Evolutionary conservation across 1,284 basidiomycete genomes (phyloP), one percentile per base, ranked within the genome.

Genomic region (Neolentinus lepideus): DNA sequence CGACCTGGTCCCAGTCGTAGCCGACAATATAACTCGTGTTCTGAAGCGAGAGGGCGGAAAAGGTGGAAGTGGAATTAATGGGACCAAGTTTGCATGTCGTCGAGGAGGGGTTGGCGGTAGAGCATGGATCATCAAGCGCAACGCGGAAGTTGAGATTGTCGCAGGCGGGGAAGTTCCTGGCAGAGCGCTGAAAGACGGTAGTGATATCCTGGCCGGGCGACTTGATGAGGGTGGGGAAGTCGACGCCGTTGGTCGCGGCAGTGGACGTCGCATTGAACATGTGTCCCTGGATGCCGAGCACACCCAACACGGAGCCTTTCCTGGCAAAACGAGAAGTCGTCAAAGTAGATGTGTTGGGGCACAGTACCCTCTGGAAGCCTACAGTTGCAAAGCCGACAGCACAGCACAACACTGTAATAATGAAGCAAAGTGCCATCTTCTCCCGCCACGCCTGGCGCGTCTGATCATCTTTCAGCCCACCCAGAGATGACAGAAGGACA

Each of bases 381-480:
- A 99, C 92, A 50, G 97, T 99, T 57, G 90, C 80, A 71, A 98
- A 99, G 9, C 92, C 96, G 54, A 98, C 83, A 51, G 80, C 71
- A 22, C 77, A 87, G 62, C 94, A 97, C 24, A 98, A 72, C 24
- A 92, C 31, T 57, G 84, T 63, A 54, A 94, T 90, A 65, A 97
- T 87, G 69, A 89, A 84, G 69, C 94, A 98, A 8, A 99, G 80
- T 4, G 94, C 85, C 58, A 98, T 85, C 77, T 99, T 99, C 73
- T 99, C 97, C 63, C 97, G 83, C 97, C 97, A 99, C 1, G 97
- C 97, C 72, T 98, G 92, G 61, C 85, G 79, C 57, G 84, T 77
- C 54, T 81, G 75, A 67, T 81, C 80, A 68, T 94, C 92, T 65
- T 83, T 87, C 69, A 98, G 79, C 51, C 94, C 92, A 56, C 88